Percentiles rank a stretch among this genome's conserved stretches.
Evolutionary conservation across 2,329 filamentous ascomycete genomes (phyloP).

Genomic region (Xenoacremonium recifei): DNA sequence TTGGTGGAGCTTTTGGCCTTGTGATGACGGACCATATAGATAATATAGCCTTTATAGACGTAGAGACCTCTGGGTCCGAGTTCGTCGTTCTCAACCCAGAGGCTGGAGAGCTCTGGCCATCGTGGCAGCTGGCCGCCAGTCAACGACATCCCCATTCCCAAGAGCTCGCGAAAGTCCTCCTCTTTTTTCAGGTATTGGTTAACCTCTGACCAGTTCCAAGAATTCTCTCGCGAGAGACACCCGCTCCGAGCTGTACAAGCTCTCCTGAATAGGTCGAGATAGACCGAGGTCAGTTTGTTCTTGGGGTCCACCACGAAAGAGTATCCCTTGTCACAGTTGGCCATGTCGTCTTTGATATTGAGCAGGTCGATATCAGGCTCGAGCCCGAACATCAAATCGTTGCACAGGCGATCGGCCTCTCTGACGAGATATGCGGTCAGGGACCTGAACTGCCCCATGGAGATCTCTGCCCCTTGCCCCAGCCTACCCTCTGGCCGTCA

Average conservation of each 20-base stretch:
- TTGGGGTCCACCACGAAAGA: background rate
- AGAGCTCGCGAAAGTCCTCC: background rate
- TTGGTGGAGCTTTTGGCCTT: conserved; percentile 5
- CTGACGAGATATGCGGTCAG: background rate
- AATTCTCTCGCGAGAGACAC: background rate
- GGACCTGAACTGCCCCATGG: background rate
- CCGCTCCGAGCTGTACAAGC: background rate
- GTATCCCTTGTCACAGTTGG: background rate
- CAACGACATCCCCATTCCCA: background rate
- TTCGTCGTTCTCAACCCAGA: conserved; percentile 1
- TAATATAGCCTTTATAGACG: conserved; percentile 3
- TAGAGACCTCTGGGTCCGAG: background rate
- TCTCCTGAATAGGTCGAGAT: background rate
- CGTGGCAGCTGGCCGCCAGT: conserved; percentile 1
- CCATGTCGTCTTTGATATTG: background rate
- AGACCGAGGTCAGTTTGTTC: background rate
- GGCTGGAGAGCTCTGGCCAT: conserved; percentile 1
- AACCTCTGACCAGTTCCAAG: background rate
- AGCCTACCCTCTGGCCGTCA: background rate
- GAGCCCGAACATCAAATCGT: background rate
- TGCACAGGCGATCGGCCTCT: background rate
- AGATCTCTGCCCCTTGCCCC: background rate
- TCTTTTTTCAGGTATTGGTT: conserved; percentile 1
- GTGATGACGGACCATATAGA: conserved; percentile 3
- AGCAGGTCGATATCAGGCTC: background rate